A percentile compares a stretch with the other conserved stretches of the same genome.
phyloP scores from a whole-genome alignment of 345 rosid species.

The Kernera saxatilis region DNA sequence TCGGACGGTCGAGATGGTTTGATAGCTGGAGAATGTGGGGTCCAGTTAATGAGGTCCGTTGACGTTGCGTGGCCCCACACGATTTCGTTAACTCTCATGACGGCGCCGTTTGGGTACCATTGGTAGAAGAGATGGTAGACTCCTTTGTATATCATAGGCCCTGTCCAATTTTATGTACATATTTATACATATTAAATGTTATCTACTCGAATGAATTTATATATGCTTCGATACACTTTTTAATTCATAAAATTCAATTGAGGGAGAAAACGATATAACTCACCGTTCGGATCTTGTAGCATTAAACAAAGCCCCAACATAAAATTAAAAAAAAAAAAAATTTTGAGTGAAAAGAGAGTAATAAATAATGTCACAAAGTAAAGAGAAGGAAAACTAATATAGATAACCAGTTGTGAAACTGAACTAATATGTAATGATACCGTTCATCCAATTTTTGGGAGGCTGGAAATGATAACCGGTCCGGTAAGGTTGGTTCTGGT shows the following conservation, averaged over 20 bases:
- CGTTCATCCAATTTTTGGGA: constrained; percentile 72
- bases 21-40: constrained; percentile 45
- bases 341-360: background rate
- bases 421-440: constrained; percentile 26
- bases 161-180: constrained; percentile 3
- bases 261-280: background rate
- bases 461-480: constrained; percentile 75
- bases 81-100: constrained; percentile 52
- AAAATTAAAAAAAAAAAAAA: background rate
- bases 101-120: constrained; percentile 33
- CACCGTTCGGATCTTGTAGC: background rate
- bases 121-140: constrained; percentile 39
- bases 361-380: background rate
- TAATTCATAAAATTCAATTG: background rate
- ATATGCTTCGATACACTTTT: background rate
- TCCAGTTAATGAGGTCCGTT: constrained; percentile 66
- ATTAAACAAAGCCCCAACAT: background rate
- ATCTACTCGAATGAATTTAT: background rate
- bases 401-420: too few relatives aligned
- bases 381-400: background rate
- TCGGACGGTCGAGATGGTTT: constrained; percentile 44
- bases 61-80: constrained; percentile 82
- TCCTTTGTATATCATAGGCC: constrained; percentile 35
- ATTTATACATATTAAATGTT: background rate
- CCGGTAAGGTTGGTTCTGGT: constrained; percentile 49